phyloP scores from a whole-genome alignment of 345 rosid species.

The Lenwebbia sp. region DNA sequence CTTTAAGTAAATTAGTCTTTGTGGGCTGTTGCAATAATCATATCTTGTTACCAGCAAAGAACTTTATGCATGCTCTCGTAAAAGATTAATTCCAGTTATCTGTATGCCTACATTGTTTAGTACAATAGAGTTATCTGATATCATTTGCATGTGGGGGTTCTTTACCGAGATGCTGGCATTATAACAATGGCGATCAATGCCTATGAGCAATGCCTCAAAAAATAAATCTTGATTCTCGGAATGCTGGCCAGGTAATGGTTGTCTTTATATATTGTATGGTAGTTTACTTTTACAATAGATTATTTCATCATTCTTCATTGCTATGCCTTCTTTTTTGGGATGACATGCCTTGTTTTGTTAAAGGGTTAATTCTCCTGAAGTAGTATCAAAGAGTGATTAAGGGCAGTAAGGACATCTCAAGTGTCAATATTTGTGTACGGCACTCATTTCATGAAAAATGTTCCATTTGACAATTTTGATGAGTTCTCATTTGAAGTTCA shows the following conservation, averaged over 20 bases:
- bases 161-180: constrained; percentile 96
- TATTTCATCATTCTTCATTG: not conserved
- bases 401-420: not conserved
- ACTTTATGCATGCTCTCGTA: not conserved
- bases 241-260: constrained; percentile 89
- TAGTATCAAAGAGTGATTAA: not conserved
- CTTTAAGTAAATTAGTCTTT: not conserved
- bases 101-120: not conserved
- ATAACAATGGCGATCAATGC: constrained; percentile 77
- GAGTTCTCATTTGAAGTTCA: too few relatives aligned
- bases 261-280: not conserved
- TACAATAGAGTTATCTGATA: not conserved
- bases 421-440: too few relatives aligned
- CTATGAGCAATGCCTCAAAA: constrained; percentile 91
- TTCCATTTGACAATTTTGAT: too few relatives aligned
- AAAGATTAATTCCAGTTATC: not conserved
- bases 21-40: too few relatives aligned
- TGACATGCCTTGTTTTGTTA: not conserved
- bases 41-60: not conserved
- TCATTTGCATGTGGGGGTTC: constrained; percentile 58
- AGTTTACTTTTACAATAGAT: not conserved
- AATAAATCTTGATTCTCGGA: constrained; percentile 99
- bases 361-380: not conserved
- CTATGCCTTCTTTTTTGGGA: not conserved
- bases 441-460: too few relatives aligned